Evolutionary conservation across 1,284 basidiomycete genomes (phyloP), one percentile per base, ranked within the genome.

Genomic region (Cutaneotrichosporon cavernicola): DNA sequence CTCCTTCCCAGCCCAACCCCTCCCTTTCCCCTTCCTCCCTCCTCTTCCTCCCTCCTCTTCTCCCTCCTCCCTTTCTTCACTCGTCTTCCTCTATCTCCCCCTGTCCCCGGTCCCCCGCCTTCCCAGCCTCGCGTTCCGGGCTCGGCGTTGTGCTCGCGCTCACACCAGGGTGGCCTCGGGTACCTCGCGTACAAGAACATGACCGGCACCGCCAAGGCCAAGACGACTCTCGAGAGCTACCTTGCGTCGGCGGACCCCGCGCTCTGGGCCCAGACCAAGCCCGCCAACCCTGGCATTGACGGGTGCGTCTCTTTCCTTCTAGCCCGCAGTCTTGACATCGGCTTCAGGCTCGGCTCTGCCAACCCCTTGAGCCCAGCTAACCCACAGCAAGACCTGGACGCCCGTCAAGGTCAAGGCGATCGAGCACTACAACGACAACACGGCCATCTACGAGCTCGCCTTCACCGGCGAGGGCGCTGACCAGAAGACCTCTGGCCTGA

Each of bases 381-480:
- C 31, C 47, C 58, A n/a, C 56, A 81, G 80, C 68, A 74, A 79
- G 66, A 57, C 65, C 16, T 82, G 79, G 76, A 68, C 69, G 16
- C 70, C 79, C 31, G 77, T 97, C 80, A 89, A 87, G 75, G 86
- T 98, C 73, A 90, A 90, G 81, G 86, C 88, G 76, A 83, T 97
- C 71, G 85, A 88, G 71, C 88, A 88, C 2, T 97, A 97, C 85
- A 99, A 96, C 85, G 90, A 96, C 84, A 93, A 96, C 82, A 88
- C 91, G 6, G 83, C 90, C 40, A 86, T 85, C 68, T 96, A 92
- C 81, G 84, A 89, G 63, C 97, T 99, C 76, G 89, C 89, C 73
- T 85, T 98, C 46, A 91, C 91, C 46, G 87, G 92, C 59, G 86
- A 88, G 66, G 86, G 90, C 68, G 88, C 89, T 4, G 62, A 69